Evolutionary conservation across 2,329 filamentous ascomycete species (phyloP).

Genomic region (Diaporthe ampelina): DNA sequence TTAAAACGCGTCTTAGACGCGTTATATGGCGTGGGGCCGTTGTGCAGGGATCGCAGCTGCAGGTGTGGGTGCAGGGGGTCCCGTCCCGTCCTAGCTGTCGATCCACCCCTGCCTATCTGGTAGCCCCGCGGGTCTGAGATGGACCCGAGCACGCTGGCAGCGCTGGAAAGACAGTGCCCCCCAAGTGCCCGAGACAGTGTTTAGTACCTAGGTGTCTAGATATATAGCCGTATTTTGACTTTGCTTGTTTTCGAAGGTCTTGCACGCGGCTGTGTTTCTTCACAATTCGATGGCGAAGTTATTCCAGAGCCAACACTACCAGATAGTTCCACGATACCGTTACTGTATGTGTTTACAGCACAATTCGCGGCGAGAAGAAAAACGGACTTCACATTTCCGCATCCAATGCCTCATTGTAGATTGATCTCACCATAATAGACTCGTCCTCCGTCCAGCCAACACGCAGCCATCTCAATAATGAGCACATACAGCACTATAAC

Average conservation of each 20-base stretch:
- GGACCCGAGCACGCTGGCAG: neutral
- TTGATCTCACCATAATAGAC: neutral
- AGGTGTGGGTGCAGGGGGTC: neutral
- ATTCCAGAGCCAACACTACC: neutral
- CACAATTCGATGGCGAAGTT: neutral
- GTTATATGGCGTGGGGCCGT: conserved; percentile 18
- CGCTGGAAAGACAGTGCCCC: no score
- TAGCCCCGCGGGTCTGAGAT: neutral
- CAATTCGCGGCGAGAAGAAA: neutral
- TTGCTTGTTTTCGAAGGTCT: no score
- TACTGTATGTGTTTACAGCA: neutral
- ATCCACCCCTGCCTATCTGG: neutral
- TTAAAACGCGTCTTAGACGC: conserved; percentile 32
- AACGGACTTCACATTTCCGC: neutral
- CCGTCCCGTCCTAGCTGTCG: neutral
- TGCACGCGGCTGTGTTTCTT: neutral
- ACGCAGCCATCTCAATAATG: neutral
- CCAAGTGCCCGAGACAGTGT: neutral
- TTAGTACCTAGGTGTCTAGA: no score
- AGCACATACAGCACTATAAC: conserved; percentile 45
- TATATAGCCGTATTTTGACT: neutral
- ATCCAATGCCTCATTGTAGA: neutral
- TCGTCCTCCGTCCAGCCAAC: neutral
- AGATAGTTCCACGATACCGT: no score
- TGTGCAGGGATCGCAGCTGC: conserved; percentile 25